A percentile compares a stretch with the other conserved stretches of the same genome.
phyloP scores from a whole-genome alignment of 202 grass and related monocot genomes.

The Zizania palustris region DNA sequence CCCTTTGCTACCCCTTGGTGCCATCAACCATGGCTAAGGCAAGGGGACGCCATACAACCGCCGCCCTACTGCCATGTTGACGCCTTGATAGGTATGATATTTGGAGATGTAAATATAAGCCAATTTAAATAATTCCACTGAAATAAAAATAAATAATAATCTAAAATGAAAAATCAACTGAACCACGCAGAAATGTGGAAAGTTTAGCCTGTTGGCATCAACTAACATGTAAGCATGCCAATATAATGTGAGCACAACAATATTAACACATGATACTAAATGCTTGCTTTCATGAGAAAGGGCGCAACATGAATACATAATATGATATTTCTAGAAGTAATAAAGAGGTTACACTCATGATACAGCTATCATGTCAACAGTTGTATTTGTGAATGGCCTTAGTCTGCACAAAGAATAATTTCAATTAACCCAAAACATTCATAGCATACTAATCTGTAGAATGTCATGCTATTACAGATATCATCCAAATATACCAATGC shows the following conservation, averaged over 20 bases:
- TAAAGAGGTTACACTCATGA: background rate
- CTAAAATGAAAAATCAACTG: slow-evolving; percentile 1
- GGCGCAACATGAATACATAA: background rate
- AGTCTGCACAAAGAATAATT: background rate
- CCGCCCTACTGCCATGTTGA: too few species aligned
- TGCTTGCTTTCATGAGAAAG: background rate
- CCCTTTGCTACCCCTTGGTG: too few species aligned
- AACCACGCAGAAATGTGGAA: slow-evolving; percentile 13
- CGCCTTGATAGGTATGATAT: background rate
- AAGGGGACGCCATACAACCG: too few species aligned
- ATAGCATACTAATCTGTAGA: slow-evolving; percentile 6
- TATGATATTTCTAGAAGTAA: background rate
- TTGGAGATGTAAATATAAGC: slow-evolving; percentile 1
- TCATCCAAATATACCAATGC: slow-evolving; percentile 12
- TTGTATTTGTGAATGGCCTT: background rate
- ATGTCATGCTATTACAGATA: background rate
- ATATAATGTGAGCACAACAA: background rate
- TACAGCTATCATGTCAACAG: slow-evolving; percentile 1
- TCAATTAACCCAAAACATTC: background rate
- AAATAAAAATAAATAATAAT: slow-evolving; percentile 13
- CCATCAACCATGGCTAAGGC: too few species aligned
- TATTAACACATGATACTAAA: background rate
- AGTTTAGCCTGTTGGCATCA: background rate
- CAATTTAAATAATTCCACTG: background rate
- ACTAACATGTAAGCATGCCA: background rate